These are phyloP conservation scores for Auriculariales sp. DNA, from an alignment of 768 basidiomycete species.

Conservation along the genomic window DNA sequence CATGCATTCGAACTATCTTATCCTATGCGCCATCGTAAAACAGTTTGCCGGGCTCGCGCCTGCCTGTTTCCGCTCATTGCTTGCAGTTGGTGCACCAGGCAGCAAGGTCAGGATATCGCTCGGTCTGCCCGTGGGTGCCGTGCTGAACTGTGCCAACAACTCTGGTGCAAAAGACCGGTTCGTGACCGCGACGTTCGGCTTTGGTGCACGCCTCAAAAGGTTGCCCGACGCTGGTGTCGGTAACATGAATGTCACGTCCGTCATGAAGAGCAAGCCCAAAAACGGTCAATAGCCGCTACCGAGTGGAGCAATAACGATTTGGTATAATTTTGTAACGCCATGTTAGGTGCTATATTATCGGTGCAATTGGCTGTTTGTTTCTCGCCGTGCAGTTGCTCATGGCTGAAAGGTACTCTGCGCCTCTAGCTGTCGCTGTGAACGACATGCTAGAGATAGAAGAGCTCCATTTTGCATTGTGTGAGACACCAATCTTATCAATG, in stretches of 20 bases:
- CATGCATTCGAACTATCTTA: neutral
- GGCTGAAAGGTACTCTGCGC: no score
- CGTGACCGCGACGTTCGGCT: conserved; percentile 89
- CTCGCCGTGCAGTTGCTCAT: no score
- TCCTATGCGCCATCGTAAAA: neutral
- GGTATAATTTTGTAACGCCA: no score
- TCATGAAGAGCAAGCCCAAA: conserved; percentile 99
- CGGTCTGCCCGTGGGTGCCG: conserved; percentile 87
- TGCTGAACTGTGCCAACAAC: conserved; percentile 98
- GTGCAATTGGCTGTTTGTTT: no score
- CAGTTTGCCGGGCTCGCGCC: neutral
- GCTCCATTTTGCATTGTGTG: no score
- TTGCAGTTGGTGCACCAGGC: conserved; percentile 58
- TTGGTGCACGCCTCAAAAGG: conserved; percentile 93
- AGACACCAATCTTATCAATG: no score
- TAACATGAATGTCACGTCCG: conserved; percentile 90
- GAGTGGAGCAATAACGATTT: no score
- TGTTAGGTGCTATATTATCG: no score
- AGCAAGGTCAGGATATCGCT: conserved; percentile 94
- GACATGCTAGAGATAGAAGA: no score
- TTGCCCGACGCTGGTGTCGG: conserved; percentile 92
- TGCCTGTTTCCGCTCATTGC: neutral
- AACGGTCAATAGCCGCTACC: conserved; percentile 98
- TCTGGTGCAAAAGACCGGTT: conserved; percentile 93
- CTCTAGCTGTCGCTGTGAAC: no score